Conservation (phyloP, 352 stramenopile genomes). For the Pythium volutum region DNA sequence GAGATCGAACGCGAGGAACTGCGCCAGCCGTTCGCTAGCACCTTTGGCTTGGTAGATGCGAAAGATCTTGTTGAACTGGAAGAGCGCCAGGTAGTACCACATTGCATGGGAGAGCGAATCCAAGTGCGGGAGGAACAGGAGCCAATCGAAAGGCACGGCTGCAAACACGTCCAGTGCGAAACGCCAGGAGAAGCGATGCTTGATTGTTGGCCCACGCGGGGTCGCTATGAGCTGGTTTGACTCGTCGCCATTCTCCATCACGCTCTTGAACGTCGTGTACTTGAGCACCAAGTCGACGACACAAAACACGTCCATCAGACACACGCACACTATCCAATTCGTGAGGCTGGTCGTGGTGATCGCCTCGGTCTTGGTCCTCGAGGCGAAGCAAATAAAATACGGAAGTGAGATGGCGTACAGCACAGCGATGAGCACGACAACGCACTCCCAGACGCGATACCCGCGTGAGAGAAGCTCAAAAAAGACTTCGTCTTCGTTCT, state of each 20-base stretch:
- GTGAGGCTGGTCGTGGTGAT: constrained; percentile 7
- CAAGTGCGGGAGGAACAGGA: constrained; percentile 43
- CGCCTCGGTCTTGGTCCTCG: constrained; percentile 28
- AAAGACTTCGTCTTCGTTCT: constrained; percentile 43
- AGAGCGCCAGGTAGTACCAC: constrained; percentile 58
- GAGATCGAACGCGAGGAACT: constrained; percentile 52
- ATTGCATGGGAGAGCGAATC: constrained; percentile 19
- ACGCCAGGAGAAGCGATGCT: not conserved
- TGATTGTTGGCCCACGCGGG: not conserved
- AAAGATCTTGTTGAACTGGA: constrained; percentile 65
- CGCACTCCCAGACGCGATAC: constrained; percentile 57
- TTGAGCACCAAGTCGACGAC: constrained; percentile 54
- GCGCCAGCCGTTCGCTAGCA: constrained; percentile 46
- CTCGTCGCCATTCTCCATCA: constrained; percentile 33
- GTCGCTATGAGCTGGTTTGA: not conserved
- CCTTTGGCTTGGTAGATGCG: constrained; percentile 45
- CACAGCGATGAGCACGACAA: constrained; percentile 42
- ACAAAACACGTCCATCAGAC: constrained; percentile 46
- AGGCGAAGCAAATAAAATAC: constrained; percentile 58
- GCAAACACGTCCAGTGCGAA: constrained; percentile 33
- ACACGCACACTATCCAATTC: constrained; percentile 37
- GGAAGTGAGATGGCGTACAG: constrained; percentile 61
- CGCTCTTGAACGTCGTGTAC: constrained; percentile 47
- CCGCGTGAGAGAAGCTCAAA: constrained; percentile 43
- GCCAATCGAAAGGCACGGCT: constrained; percentile 43